Evolutionary conservation across 805 yeast species (phyloP).

Genomic region (Lipomyces spencermartinsiae): DNA sequence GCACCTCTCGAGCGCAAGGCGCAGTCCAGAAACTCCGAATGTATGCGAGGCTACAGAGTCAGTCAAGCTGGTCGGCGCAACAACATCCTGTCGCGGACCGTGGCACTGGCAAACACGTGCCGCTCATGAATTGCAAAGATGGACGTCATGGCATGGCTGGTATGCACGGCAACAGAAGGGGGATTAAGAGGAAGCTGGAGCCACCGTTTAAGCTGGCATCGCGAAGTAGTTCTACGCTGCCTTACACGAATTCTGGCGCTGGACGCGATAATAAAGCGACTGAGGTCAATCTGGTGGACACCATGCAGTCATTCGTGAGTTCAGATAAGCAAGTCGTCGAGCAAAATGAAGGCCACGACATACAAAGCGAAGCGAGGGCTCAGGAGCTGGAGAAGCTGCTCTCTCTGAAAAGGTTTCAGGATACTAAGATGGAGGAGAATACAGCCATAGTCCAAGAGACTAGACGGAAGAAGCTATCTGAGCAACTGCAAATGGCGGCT

Average conservation of each 20-base stretch:
- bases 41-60: slow-evolving; percentile 5
- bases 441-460: not conserved
- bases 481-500: not conserved
- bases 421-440: not conserved
- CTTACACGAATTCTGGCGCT: not conserved
- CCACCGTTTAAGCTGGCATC: not conserved
- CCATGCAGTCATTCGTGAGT: slow-evolving; percentile 2
- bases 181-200: too few relatives aligned
- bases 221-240: not conserved
- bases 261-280: not conserved
- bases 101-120: too few relatives aligned
- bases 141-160: too few relatives aligned
- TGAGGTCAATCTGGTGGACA: not conserved
- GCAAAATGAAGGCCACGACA: not conserved
- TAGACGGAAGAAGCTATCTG: not conserved
- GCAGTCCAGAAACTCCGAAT: not conserved
- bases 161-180: too few relatives aligned
- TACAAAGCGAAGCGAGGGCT: not conserved
- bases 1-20: not conserved
- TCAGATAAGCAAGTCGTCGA: not conserved
- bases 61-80: not conserved
- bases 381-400: not conserved
- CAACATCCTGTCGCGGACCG: too few relatives aligned
- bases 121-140: too few relatives aligned
- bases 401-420: not conserved